Conservation (phyloP, 345 rosid species). For the Acer campestre region DNA sequence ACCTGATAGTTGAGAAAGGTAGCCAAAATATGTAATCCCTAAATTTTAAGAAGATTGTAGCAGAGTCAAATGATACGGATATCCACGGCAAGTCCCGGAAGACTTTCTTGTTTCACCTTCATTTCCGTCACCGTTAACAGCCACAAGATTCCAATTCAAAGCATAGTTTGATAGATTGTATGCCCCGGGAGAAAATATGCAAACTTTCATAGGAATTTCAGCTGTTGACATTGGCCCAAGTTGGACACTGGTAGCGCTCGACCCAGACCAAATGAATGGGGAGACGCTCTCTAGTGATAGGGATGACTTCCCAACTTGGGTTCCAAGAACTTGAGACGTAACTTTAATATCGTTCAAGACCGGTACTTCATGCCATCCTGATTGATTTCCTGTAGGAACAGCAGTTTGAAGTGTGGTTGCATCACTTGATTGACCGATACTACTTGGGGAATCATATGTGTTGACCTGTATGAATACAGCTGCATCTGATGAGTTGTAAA, state of each 20-base stretch:
- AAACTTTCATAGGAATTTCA: constrained; percentile 68
- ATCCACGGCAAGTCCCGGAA: constrained; percentile 71
- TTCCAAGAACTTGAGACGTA: constrained; percentile 44
- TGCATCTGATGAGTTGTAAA: constrained; percentile 67
- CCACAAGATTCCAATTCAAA: constrained; percentile 64
- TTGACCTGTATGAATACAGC: constrained; percentile 47
- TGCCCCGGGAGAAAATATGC: constrained; percentile 73
- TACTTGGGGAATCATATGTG: constrained; percentile 40
- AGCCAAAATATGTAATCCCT: constrained; percentile 1
- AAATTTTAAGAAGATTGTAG: constrained; percentile 52
- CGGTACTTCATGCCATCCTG: constrained; percentile 68
- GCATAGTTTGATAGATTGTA: constrained; percentile 77
- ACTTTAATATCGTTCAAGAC: constrained; percentile 51
- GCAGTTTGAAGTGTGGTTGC: constrained; percentile 16
- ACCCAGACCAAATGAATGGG: constrained; percentile 80
- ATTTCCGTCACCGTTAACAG: constrained; percentile 25
- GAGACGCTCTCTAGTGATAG: constrained; percentile 51
- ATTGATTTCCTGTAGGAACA: constrained; percentile 43
- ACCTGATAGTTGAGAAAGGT: not conserved
- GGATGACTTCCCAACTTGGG: constrained; percentile 28
- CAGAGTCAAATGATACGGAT: constrained; percentile 69
- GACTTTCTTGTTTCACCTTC: constrained; percentile 30
- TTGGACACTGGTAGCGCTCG: constrained; percentile 61
- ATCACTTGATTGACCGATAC: constrained; percentile 33
- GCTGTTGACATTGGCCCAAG: constrained; percentile 58